Conservation (phyloP, 257 asterid genomes). For the Scutellaria galericulata region DNA sequence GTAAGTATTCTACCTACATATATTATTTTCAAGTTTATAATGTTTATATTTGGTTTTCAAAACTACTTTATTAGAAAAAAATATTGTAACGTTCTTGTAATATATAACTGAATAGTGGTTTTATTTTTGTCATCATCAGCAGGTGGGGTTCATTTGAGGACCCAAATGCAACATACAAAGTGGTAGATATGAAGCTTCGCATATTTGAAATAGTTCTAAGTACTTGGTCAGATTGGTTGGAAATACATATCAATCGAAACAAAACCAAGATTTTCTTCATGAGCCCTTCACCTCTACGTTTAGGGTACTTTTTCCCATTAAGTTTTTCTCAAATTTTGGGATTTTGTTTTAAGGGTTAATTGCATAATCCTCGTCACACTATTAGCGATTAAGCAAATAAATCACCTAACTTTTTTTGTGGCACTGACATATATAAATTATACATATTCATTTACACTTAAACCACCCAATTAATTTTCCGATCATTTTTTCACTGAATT, state of each 20-base stretch:
- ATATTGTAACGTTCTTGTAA: no score
- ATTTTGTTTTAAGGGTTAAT: neutral
- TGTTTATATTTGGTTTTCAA: no score
- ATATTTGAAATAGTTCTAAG: constrained; percentile 60
- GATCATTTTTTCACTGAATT: no score
- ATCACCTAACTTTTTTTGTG: no score
- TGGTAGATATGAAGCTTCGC: constrained; percentile 46
- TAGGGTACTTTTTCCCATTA: constrained; percentile 31
- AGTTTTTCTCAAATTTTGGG: neutral
- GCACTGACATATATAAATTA: no score
- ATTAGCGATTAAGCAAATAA: no score
- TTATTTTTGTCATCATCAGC: neutral
- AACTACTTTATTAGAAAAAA: no score
- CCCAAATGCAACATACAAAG: constrained; percentile 42
- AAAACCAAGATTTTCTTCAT: constrained; percentile 62
- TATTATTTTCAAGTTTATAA: no score
- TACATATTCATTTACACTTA: no score
- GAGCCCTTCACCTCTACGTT: constrained; percentile 61
- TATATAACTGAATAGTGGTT: no score
- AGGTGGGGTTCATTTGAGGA: constrained; percentile 66
- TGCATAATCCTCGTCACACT: no score
- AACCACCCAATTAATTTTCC: no score
- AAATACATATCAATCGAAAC: constrained; percentile 53
- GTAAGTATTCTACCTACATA: constrained; percentile 40
- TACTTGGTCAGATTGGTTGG: constrained; percentile 74